A percentile compares a stretch with the other conserved stretches of the same genome.
Evolutionary conservation across 2,329 filamentous ascomycete species (phyloP).

Genomic region (Drechslerella dactyloides): DNA sequence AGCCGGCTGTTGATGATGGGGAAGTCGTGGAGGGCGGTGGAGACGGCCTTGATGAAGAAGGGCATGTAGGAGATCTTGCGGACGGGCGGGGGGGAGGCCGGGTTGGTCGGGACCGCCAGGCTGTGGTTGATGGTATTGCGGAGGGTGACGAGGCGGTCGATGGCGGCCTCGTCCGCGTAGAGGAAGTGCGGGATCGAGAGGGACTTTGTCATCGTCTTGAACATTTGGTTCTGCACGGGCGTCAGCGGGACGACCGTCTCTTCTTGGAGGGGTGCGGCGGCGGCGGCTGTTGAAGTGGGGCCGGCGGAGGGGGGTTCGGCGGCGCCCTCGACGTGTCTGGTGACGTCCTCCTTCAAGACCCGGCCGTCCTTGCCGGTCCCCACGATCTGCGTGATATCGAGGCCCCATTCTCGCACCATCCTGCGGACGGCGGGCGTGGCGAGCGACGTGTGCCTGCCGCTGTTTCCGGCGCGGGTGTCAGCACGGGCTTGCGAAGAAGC

Average conservation of each 20-base stretch:
- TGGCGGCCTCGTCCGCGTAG: slow-evolving; percentile 87
- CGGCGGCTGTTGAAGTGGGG: slow-evolving; percentile 52
- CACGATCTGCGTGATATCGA: slow-evolving; percentile 77
- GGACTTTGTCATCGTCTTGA: slow-evolving; percentile 94
- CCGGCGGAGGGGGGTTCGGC: slow-evolving; percentile 5
- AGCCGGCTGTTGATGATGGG: slow-evolving; percentile 88
- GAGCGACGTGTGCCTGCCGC: slow-evolving; percentile 62
- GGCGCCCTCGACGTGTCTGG: slow-evolving; percentile 67
- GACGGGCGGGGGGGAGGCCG: slow-evolving; percentile 52
- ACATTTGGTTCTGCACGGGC: slow-evolving; percentile 88
- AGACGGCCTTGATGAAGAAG: slow-evolving; percentile 95
- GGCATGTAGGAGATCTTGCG: slow-evolving; percentile 85
- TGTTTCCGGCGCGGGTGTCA: slow-evolving; percentile 3
- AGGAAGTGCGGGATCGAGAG: slow-evolving; percentile 92
- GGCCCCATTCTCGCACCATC: slow-evolving; percentile 76
- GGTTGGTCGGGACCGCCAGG: slow-evolving; percentile 58
- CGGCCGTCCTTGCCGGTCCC: slow-evolving; percentile 91
- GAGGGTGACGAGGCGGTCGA: slow-evolving; percentile 74
- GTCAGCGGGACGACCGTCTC: slow-evolving; percentile 70
- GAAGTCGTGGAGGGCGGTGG: slow-evolving; percentile 78
- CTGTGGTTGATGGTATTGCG: slow-evolving; percentile 75
- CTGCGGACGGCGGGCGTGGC: slow-evolving; percentile 93
- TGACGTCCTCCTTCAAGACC: slow-evolving; percentile 90
- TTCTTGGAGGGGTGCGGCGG: slow-evolving; percentile 66
- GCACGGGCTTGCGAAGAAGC: slow-evolving; percentile 11